Base-by-base conservation (phyloP, 306 rosid species). In the Cucurbita maxima region DNA sequence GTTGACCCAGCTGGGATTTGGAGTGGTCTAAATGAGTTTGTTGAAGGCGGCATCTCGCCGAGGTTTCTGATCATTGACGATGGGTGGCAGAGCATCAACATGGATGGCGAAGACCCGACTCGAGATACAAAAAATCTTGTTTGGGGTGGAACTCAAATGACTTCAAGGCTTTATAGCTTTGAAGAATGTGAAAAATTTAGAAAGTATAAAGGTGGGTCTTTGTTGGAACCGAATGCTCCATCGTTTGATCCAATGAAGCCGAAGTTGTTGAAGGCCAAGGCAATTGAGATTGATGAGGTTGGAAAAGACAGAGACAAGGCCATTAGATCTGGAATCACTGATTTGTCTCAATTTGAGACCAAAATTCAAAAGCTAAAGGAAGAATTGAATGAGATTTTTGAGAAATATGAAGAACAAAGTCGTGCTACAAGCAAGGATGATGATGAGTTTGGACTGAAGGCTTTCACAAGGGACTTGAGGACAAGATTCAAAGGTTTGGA, bases 31-130 rank as follows among this genome's bases (percentile, higher is more conserved):
- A 83, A 90, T 7, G 88, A 86, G 36, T 90, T 92, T 8, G 78
- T 56, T 3, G 78, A 87, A 13, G 89, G 83, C 4, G 96, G 93
- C 0, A 36, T 87, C 16, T 76, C 85, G 4, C 96, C 96, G 0
- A 83, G 96, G 84, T 92, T 88, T 78, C 68, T 92, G 57, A 83
- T 92, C 68, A 88, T 90, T 16, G 96, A 88, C 34, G 96, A 92
- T 81, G 98, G 98, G 1, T 90, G 96, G 98, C 98, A 92, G 54
- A 90, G 96, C 78, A 84, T 90, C 76, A 88, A 80, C 76, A 55
- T 83, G 1, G 96, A 92, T 50, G 87, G 77, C 5, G 88, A 78
- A 15, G 79, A 86, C 50, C 88, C 88, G 0, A 79, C 81, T 37
- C 81, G 82, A 61, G 98, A 90, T 8, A 60, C 88, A 0, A 81